Conservation (phyloP, 441 rosid genomes). For the Bruguiera hainesii region DNA sequence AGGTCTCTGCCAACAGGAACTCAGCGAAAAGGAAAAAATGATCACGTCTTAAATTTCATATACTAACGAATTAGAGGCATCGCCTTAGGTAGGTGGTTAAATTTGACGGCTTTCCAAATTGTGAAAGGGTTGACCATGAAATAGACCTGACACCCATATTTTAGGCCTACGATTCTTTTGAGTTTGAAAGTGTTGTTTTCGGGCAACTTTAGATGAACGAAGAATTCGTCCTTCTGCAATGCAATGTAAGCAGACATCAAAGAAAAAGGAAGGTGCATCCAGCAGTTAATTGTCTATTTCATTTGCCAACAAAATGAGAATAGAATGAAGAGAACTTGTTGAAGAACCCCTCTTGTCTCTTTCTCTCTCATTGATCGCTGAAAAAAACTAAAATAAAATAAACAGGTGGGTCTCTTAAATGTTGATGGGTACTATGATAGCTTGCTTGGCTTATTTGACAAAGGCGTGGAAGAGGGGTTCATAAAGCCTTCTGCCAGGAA, state of each 20-base stretch:
- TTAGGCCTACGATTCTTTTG: constrained; percentile 9
- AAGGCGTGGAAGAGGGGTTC: constrained; percentile 49
- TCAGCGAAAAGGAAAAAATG: no score
- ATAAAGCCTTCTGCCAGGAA: constrained; percentile 33
- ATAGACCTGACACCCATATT: constrained; percentile 15
- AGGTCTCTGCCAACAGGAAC: no score
- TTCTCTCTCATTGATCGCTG: not conserved
- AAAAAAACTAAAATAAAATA: not conserved
- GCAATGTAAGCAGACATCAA: not conserved
- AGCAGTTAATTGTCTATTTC: no score
- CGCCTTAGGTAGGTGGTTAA: not conserved
- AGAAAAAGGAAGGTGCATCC: no score
- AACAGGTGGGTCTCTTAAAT: constrained; percentile 45
- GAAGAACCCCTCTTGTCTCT: not conserved
- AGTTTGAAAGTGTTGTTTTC: not conserved
- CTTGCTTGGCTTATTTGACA: constrained; percentile 42
- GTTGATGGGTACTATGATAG: constrained; percentile 45
- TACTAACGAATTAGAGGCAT: no score
- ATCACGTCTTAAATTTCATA: no score
- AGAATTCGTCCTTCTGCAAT: not conserved
- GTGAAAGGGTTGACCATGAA: constrained; percentile 20
- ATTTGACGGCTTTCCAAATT: constrained; percentile 3
- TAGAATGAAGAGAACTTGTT: no score
- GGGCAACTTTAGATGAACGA: no score
- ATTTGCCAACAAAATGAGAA: no score